phyloP scores from a whole-genome alignment of 2,329 filamentous ascomycete species.

The Drechslera avenae region DNA sequence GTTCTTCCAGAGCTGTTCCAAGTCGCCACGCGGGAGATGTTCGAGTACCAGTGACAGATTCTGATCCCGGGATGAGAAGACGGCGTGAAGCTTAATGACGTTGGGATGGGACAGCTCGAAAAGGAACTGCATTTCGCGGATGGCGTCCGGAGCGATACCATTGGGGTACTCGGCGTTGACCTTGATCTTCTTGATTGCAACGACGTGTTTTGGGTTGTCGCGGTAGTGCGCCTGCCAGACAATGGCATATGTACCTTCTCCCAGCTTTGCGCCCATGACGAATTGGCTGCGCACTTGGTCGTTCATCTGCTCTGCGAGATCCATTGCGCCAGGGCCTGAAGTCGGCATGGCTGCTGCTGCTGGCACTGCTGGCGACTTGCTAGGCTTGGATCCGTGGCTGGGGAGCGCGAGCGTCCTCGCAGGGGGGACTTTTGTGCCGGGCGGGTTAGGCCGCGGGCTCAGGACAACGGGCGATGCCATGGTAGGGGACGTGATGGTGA shows the following conservation, averaged over 20 bases:
- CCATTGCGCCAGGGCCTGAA: constrained; percentile 27
- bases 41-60: constrained; percentile 96
- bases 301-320: constrained; percentile 57
- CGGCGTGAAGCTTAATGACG: constrained; percentile 88
- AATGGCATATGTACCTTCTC: constrained; percentile 95
- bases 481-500: not conserved
- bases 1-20: constrained; percentile 86
- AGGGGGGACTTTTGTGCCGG: constrained; percentile 19
- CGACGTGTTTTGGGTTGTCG: constrained; percentile 70
- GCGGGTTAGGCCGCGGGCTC: constrained; percentile 36
- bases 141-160: constrained; percentile 90
- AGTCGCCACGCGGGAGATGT: constrained; percentile 88
- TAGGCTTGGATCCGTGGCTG: constrained; percentile 28
- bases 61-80: constrained; percentile 95
- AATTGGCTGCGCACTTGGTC: constrained; percentile 75
- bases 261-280: constrained; percentile 88
- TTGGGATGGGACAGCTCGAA: constrained; percentile 95
- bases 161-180: constrained; percentile 84
- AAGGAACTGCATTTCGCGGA: constrained; percentile 93
- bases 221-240: constrained; percentile 88
- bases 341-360: constrained; percentile 13
- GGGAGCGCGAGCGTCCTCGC: constrained; percentile 43
- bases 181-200: constrained; percentile 95
- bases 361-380: constrained; percentile 17
- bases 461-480: constrained; percentile 38